Evolutionary conservation across 768 basidiomycete genomes (phyloP).

Genomic region (Russula sp.): DNA sequence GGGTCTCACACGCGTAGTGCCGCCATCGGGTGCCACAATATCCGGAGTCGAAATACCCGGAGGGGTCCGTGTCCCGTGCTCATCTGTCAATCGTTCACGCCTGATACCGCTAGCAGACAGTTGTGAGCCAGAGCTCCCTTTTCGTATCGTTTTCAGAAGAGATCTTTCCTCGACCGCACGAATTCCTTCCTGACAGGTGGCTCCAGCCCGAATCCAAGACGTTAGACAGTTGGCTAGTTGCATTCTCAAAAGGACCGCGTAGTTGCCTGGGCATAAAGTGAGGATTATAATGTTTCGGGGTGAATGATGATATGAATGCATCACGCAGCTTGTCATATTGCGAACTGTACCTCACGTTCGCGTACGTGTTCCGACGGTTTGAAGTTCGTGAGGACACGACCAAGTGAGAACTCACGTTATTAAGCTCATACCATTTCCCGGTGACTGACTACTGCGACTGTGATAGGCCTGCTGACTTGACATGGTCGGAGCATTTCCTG

Average conservation of each 20-base stretch:
- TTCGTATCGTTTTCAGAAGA: conserved; percentile 24
- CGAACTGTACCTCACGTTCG: conserved; percentile 30
- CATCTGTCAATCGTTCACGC: too few relatives aligned
- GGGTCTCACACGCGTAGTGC: conserved; percentile 19
- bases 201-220: conserved; percentile 8
- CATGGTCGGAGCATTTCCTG: conserved; percentile 18
- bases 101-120: not conserved
- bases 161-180: conserved; percentile 24
- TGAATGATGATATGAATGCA: not conserved
- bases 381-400: conserved; percentile 21
- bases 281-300: not conserved
- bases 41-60: conserved; percentile 17
- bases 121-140: conserved; percentile 21
- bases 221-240: conserved; percentile 23
- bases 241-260: conserved; percentile 31
- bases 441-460: not conserved
- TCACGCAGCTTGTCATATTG: conserved; percentile 28
- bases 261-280: conserved; percentile 32
- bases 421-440: too few relatives aligned
- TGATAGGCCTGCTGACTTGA: conserved; percentile 17
- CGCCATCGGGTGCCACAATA: conserved; percentile 17
- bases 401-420: conserved; percentile 1
- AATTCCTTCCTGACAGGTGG: conserved; percentile 30
- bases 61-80: conserved; percentile 17
- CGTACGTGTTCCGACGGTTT: conserved; percentile 31